phyloP scores from a whole-genome alignment of 768 basidiomycete genomes.

The Pleurotus platypus region DNA sequence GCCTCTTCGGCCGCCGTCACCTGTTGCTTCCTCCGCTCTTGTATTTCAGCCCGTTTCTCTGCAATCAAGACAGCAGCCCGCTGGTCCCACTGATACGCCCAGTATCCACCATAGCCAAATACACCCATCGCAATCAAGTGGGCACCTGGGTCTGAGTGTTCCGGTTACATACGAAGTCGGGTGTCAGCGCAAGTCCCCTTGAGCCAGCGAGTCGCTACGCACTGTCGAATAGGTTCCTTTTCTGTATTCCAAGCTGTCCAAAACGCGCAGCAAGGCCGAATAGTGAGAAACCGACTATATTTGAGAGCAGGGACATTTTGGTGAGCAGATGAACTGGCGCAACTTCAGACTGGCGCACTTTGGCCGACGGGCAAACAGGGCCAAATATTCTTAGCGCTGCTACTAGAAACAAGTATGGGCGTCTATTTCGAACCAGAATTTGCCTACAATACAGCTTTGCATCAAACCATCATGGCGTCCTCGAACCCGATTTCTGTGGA shows the following conservation, averaged over 20 bases:
- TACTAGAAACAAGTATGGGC: not conserved
- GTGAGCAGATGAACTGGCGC: not conserved
- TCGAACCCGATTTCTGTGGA: slow-evolving; percentile 16
- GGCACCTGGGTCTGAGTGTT: slow-evolving; percentile 59
- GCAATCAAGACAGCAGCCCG: slow-evolving; percentile 59
- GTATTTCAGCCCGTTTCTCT: slow-evolving; percentile 59
- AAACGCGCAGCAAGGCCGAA: slow-evolving; percentile 83
- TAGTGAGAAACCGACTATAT: slow-evolving; percentile 72
- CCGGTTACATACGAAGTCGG: not conserved
- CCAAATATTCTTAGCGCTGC: not conserved
- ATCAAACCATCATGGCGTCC: slow-evolving; percentile 1
- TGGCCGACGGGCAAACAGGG: not conserved
- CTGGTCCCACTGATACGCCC: slow-evolving; percentile 64
- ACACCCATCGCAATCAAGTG: slow-evolving; percentile 66
- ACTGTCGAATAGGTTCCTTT: slow-evolving; percentile 78
- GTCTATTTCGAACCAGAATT: not conserved
- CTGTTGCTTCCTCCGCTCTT: slow-evolving; percentile 42
- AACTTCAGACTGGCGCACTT: not conserved
- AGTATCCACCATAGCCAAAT: slow-evolving; percentile 76
- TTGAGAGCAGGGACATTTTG: slow-evolving; percentile 62
- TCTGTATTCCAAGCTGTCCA: slow-evolving; percentile 86
- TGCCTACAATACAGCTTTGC: slow-evolving; percentile 18
- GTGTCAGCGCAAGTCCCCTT: not conserved
- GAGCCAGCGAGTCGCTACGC: slow-evolving; percentile 26
- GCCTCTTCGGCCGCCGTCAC: slow-evolving; percentile 27